phyloP scores from a whole-genome alignment of 106 monocot species.

The Dendrobium officinale region DNA sequence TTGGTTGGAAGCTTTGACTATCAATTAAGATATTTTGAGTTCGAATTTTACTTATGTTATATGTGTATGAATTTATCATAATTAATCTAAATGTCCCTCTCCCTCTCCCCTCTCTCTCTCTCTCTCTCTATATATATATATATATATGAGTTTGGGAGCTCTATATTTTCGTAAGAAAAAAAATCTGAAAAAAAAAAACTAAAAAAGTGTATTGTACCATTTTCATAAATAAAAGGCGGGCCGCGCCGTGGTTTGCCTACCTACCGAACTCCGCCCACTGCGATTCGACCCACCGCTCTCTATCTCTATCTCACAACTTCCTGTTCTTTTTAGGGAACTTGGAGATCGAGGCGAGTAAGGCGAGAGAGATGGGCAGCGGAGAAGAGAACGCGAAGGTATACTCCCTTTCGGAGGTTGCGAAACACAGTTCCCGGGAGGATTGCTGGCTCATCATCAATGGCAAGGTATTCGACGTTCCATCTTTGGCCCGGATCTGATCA shows the following conservation, averaged over 20 bases:
- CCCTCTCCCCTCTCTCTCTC: no score
- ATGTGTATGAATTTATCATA: no score
- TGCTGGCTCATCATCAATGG: constrained; percentile 21
- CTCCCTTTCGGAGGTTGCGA: constrained; percentile 6
- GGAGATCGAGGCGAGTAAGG: background rate
- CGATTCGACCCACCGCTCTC: background rate
- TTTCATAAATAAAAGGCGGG: background rate
- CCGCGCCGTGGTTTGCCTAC: background rate
- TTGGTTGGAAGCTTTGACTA: no score
- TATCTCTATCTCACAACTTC: background rate
- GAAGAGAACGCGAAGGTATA: constrained; percentile 1
- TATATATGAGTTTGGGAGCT: no score
- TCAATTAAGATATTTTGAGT: no score
- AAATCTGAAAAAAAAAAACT: no score
- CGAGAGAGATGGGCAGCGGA: constrained; percentile 11
- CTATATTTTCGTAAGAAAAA: no score
- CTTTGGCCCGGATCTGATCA: background rate
- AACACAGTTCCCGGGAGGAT: constrained; percentile 10
- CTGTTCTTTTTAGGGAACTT: background rate
- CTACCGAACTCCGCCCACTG: background rate
- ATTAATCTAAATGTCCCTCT: no score
- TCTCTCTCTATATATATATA: no score
- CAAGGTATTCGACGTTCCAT: constrained; percentile 1
- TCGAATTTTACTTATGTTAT: no score
- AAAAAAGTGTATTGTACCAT: no score